Percentiles rank a stretch among this genome's conserved stretches.
Conservation (phyloP, 768 basidiomycete species). For the Auriscalpium microsporum region DNA sequence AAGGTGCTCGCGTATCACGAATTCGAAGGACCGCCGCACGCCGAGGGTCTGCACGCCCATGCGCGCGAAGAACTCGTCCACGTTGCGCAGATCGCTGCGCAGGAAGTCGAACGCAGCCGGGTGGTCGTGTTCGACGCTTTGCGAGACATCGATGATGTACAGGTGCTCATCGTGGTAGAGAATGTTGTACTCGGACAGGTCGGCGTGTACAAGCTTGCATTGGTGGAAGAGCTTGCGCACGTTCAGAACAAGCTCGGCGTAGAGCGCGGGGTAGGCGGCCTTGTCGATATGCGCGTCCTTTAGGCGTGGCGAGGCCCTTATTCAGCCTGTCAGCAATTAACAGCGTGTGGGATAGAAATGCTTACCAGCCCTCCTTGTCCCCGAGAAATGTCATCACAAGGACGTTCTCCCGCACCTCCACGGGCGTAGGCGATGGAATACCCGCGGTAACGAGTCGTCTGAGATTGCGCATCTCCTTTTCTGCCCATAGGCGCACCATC, state of each 20-base stretch:
- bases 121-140: slow-evolving; percentile 98
- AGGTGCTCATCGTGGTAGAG: slow-evolving; percentile 77
- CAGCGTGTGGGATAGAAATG: slow-evolving; percentile 12
- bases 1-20: slow-evolving; percentile 58
- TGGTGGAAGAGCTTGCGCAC: slow-evolving; percentile 80
- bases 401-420: slow-evolving; percentile 94
- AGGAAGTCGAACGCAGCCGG: slow-evolving; percentile 95
- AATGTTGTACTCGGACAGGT: slow-evolving; percentile 97
- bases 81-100: slow-evolving; percentile 82
- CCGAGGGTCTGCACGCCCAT: slow-evolving; percentile 73
- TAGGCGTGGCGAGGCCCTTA: slow-evolving; percentile 84
- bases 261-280: slow-evolving; percentile 49
- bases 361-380: slow-evolving; percentile 70
- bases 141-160: slow-evolving; percentile 96
- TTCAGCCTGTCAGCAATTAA: slow-evolving; percentile 1
- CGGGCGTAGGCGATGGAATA: slow-evolving; percentile 76
- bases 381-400: slow-evolving; percentile 94
- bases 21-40: slow-evolving; percentile 78
- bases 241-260: slow-evolving; percentile 70
- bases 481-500: slow-evolving; percentile 98
- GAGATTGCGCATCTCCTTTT: slow-evolving; percentile 97
- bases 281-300: slow-evolving; percentile 71
- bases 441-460: slow-evolving; percentile 78
- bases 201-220: slow-evolving; percentile 94
- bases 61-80: slow-evolving; percentile 85